Evolutionary conservation across 805 yeast genomes (phyloP), one percentile per base, ranked within the genome.

Genomic region (Metschnikowia aberdeeniae): DNA sequence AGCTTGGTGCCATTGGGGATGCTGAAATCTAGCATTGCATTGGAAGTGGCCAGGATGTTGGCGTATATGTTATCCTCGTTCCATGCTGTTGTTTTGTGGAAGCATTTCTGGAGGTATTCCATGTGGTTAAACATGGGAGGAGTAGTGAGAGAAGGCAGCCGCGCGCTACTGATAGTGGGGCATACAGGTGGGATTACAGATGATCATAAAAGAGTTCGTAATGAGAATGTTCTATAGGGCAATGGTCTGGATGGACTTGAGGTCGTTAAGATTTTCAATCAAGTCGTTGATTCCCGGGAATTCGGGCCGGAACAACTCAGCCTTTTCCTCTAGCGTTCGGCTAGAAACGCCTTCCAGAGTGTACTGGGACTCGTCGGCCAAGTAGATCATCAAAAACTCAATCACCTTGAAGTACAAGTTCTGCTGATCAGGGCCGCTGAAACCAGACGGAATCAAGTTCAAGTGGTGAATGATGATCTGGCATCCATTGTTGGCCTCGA

Each of bases 41-140:
- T 76, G 0, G 92, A 79, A 0, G 89, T 81, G n/a, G 84, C 82
- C 2, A 84, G 78, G 17, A 92, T 73, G 54, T 83, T 80, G 42
- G 89, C 84, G 58, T 85, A 89, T 30, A 86, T 76, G 62, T 85
- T 85, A 52, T 86, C 88, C 46, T 79, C 78, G 54, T 83, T 81
- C 97, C 97, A 90, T 5, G 76, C 75, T 1, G 95, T 82, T 20
- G 84, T 62, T 32, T 71, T 64, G 61, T 84, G 78, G 66, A 86
- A 92, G 53, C 86, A 78, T 63, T 77, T 73, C 54, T 84, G 83
- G 28, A 92, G 77, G 62, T 84, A 85, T 55, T 92, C 96, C 96
- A 92, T 89, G 67, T 86, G 90, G 35, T 80, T 76, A 50, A 82
- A 70, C 97, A 89, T 89, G 12, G 43, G 14, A 28, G 27, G 33